Evolutionary conservation across 768 basidiomycete species (phyloP).

Genomic region (Panaeolus papilionaceus): DNA sequence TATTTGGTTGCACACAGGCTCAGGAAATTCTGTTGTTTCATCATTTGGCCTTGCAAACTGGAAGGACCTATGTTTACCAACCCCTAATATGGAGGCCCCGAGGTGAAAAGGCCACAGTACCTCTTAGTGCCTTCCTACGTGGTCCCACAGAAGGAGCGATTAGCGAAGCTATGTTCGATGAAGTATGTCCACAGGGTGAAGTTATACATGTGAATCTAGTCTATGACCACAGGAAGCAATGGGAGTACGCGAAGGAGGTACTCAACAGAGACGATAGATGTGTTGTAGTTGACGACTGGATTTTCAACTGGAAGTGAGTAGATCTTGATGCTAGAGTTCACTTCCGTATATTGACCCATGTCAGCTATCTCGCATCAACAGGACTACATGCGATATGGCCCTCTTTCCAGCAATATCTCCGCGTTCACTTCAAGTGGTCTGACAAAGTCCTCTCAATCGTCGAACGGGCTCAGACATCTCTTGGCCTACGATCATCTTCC

Average conservation of each 20-base stretch:
- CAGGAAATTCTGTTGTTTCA: slow-evolving; percentile 55
- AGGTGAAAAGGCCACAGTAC: slow-evolving; percentile 44
- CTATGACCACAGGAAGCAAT: slow-evolving; percentile 35
- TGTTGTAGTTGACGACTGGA: slow-evolving; percentile 49
- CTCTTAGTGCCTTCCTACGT: slow-evolving; percentile 49
- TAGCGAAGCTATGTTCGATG: slow-evolving; percentile 41
- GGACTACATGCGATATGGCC: slow-evolving; percentile 48
- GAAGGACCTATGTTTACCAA: slow-evolving; percentile 51
- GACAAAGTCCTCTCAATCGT: slow-evolving; percentile 39
- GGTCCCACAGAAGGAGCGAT: slow-evolving; percentile 46
- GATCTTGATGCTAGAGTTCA: not conserved
- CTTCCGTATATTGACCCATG: not conserved
- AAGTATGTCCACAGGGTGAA: slow-evolving; percentile 46
- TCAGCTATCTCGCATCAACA: slow-evolving; percentile 46
- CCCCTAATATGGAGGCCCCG: slow-evolving; percentile 52
- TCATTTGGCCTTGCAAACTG: slow-evolving; percentile 46
- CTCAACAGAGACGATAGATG: slow-evolving; percentile 44
- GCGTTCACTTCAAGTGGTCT: slow-evolving; percentile 50
- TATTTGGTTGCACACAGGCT: slow-evolving; percentile 32
- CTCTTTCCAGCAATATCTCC: slow-evolving; percentile 43
- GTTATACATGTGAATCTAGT: slow-evolving; percentile 41
- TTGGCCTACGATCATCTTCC: slow-evolving; percentile 38
- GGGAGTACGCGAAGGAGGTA: slow-evolving; percentile 42
- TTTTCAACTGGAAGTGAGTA: slow-evolving; percentile 50
- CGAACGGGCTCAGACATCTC: slow-evolving; percentile 38